Evolutionary conservation across 2,329 filamentous ascomycete species (phyloP).

Genomic region (Penicillium janthinellum): DNA sequence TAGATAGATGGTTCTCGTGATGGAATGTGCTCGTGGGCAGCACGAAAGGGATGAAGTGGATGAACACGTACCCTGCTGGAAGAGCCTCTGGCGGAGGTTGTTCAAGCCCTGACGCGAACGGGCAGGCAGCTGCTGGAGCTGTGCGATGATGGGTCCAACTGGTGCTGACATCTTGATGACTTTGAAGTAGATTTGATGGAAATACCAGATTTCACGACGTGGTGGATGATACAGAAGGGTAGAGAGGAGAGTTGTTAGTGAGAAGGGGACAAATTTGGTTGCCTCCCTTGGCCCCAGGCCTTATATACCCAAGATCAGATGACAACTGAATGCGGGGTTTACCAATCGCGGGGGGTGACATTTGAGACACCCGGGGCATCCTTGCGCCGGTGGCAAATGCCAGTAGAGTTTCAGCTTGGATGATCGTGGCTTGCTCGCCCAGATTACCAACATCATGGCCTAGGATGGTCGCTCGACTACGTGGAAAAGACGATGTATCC

Average conservation of each 20-base stretch:
- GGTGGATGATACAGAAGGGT: conserved; percentile 5
- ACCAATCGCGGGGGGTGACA: conserved; percentile 19
- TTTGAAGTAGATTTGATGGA: conserved; percentile 5
- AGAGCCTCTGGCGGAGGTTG: conserved; percentile 27
- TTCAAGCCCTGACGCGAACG: conserved; percentile 29
- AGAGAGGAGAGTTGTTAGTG: conserved; percentile 17
- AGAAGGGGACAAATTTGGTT: not conserved
- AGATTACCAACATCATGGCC: not conserved
- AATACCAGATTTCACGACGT: not conserved
- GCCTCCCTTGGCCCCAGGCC: not conserved
- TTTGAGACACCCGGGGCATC: conserved; percentile 24
- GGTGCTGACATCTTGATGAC: conserved; percentile 26
- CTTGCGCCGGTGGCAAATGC: conserved; percentile 20
- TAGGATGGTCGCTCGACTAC: not conserved
- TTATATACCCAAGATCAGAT: conserved; percentile 28
- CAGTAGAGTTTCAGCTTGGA: conserved; percentile 14
- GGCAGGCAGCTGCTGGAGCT: conserved; percentile 26
- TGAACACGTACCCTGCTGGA: conserved; percentile 28
- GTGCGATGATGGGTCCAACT: conserved; percentile 25
- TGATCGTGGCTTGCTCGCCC: not conserved
- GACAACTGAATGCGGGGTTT: conserved; percentile 27
- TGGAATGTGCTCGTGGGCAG: not conserved
- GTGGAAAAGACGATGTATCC: not conserved
- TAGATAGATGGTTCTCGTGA: conserved; percentile 6
- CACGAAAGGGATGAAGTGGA: not conserved